Evolutionary conservation across 2,329 filamentous ascomycete genomes (phyloP).

Genomic region (Cladosporium austrohemisphaericum): DNA sequence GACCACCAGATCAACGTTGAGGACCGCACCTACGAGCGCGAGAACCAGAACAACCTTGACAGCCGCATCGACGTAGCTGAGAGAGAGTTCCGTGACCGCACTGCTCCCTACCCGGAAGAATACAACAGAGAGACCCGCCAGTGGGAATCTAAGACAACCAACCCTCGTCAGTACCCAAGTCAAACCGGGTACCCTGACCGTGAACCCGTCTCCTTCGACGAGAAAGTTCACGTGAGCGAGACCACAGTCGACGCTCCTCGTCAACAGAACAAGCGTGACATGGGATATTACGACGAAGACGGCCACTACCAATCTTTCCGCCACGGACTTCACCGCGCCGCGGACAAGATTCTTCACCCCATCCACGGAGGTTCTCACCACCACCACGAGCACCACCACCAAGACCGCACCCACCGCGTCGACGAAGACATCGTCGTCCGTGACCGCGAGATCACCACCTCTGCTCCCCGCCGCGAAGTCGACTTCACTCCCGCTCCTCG

Average conservation of each 20-base stretch:
- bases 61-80: slow-evolving; percentile 54
- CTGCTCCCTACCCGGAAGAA: slow-evolving; percentile 37
- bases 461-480: slow-evolving; percentile 32
- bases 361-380: slow-evolving; percentile 52
- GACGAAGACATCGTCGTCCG: slow-evolving; percentile 48
- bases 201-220: slow-evolving; percentile 34
- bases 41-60: slow-evolving; percentile 49
- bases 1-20: slow-evolving; percentile 66
- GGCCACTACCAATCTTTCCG: slow-evolving; percentile 72
- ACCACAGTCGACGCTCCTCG: slow-evolving; percentile 42
- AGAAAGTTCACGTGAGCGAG: slow-evolving; percentile 49
- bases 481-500: slow-evolving; percentile 22
- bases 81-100: slow-evolving; percentile 44
- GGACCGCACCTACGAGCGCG: slow-evolving; percentile 45
- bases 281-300: slow-evolving; percentile 79
- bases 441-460: slow-evolving; percentile 44
- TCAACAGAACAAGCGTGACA: slow-evolving; percentile 53
- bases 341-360: slow-evolving; percentile 62
- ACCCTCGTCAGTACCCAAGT: slow-evolving; percentile 34
- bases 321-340: slow-evolving; percentile 64
- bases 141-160: slow-evolving; percentile 39
- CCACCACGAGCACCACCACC: slow-evolving; percentile 48
- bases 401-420: slow-evolving; percentile 27
- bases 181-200: slow-evolving; percentile 38
- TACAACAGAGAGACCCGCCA: slow-evolving; percentile 34